A percentile compares a stretch with the other conserved stretches of the same genome.
These are phyloP conservation scores for Aspergillus arachidicola DNA, from an alignment of 2,329 filamentous ascomycete species.

Conservation along the genomic window DNA sequence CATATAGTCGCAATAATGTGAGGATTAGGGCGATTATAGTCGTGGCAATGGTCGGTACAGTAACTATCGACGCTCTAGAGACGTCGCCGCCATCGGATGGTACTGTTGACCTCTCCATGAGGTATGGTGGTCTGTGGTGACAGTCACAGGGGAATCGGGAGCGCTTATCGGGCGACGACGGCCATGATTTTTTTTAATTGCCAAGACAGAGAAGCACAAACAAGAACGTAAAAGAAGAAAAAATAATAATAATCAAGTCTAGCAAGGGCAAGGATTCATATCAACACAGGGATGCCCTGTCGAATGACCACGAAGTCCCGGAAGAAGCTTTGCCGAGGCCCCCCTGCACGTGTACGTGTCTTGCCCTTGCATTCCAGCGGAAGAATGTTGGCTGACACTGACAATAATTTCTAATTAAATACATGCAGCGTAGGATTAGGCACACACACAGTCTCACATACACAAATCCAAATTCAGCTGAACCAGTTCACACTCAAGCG, in stretches of 20 bases:
- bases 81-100: slow-evolving; percentile 8
- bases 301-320: too few species aligned
- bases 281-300: not conserved
- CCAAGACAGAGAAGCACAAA: not conserved
- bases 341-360: not conserved
- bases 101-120: slow-evolving; percentile 5
- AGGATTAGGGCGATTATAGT: slow-evolving; percentile 16
- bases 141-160: not conserved
- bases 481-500: not conserved
- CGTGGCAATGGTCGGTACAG: slow-evolving; percentile 17
- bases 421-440: not conserved
- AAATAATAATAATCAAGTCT: not conserved
- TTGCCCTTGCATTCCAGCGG: not conserved
- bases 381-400: not conserved
- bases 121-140: not conserved
- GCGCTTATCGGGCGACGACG: not conserved
- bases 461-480: not conserved
- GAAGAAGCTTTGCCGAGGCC: not conserved
- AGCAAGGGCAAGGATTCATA: not conserved
- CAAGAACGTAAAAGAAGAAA: not conserved
- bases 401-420: not conserved
- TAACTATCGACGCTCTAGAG: slow-evolving; percentile 12
- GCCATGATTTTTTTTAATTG: not conserved
- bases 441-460: not conserved
- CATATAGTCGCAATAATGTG: slow-evolving; percentile 17